These are phyloP conservation scores for Adenanthera pavonina DNA, from an alignment of 306 rosid genomes.

Conservation along the genomic window DNA sequence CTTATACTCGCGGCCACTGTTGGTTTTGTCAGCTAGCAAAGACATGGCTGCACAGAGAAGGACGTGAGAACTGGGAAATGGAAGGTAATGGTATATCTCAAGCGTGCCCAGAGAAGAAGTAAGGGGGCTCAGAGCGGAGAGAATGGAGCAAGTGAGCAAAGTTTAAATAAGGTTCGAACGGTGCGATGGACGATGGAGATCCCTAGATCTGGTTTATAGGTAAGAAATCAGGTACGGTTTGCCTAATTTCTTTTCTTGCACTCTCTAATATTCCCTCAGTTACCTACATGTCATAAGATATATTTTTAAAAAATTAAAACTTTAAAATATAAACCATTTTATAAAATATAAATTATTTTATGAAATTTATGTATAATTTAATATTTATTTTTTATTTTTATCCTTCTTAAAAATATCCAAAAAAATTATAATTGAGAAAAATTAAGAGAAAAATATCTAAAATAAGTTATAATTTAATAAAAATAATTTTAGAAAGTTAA, in stretches of 20 bases:
- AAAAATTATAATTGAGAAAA: no score
- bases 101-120: not conserved
- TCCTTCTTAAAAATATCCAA: no score
- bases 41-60: conserved; percentile 50
- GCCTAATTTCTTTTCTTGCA: not conserved
- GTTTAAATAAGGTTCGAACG: conserved; percentile 44
- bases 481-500: no score
- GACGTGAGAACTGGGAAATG: not conserved
- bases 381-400: no score
- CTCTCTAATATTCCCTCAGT: not conserved
- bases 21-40: conserved; percentile 74
- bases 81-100: not conserved
- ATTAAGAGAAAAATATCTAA: no score
- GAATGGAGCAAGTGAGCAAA: not conserved
- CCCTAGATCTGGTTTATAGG: not conserved
- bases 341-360: no score
- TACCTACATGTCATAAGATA: no score
- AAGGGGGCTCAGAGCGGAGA: not conserved
- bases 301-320: no score
- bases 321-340: no score
- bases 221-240: not conserved
- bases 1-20: conserved; percentile 85
- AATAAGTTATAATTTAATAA: no score
- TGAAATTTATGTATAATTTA: no score
- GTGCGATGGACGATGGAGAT: conserved; percentile 48